Percentiles rank a stretch among this genome's conserved stretches.
Conservation (phyloP, 176 grass and related monocot species). For the Phoenix dactylifera region DNA sequence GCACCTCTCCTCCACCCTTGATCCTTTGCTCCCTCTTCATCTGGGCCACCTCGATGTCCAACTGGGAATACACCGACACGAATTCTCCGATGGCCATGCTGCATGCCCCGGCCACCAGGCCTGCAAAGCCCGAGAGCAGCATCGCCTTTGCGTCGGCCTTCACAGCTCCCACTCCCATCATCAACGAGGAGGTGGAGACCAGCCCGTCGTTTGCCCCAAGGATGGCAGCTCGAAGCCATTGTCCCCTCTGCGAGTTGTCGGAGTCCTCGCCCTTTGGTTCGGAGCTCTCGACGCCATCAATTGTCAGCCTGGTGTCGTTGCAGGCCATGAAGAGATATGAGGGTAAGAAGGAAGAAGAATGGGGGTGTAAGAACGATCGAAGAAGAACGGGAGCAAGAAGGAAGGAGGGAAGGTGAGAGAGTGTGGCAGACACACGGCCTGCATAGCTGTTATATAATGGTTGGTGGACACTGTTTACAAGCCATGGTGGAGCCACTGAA, state of each 20-base stretch:
- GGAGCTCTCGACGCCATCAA: constrained; percentile 10
- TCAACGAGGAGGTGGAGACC: constrained; percentile 48
- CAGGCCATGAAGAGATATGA: constrained; percentile 17
- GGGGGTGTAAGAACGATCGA: not conserved
- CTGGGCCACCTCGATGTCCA: constrained; percentile 44
- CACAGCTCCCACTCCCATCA: constrained; percentile 53
- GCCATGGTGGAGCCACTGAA: too few species aligned
- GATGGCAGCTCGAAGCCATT: constrained; percentile 68
- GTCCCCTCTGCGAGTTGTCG: constrained; percentile 16
- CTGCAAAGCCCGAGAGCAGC: constrained; percentile 41
- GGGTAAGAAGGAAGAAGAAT: not conserved
- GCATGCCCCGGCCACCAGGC: constrained; percentile 39
- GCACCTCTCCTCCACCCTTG: not conserved
- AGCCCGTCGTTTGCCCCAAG: constrained; percentile 65
- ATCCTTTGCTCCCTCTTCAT: constrained; percentile 19
- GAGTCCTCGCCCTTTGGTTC: not conserved
- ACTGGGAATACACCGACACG: constrained; percentile 41
- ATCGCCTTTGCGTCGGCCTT: constrained; percentile 29
- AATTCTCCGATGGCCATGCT: constrained; percentile 46
- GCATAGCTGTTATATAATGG: constrained; percentile 14
- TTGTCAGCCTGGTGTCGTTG: constrained; percentile 33
- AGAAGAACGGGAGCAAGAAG: too few species aligned
- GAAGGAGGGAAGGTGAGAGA: not conserved
- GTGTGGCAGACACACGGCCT: constrained; percentile 35
- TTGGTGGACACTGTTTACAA: not conserved